phyloP scores from a whole-genome alignment of 2,329 filamentous ascomycete species.

The Aspergillus felis region DNA sequence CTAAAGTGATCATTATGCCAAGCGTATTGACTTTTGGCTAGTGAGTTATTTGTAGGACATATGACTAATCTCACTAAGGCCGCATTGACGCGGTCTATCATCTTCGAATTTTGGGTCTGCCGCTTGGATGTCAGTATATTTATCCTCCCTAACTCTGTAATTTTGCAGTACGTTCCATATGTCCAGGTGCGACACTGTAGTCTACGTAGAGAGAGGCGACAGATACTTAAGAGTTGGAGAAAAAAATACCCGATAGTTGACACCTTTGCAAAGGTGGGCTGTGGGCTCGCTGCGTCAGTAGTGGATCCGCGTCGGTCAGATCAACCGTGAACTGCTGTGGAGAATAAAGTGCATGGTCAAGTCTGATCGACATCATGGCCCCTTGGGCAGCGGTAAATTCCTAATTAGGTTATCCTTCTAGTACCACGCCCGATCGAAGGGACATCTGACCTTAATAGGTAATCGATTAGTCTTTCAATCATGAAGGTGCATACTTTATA shows the following conservation, averaged over 20 bases:
- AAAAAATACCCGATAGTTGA: no score
- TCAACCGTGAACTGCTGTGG: slow-evolving; percentile 16
- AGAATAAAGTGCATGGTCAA: slow-evolving; percentile 7
- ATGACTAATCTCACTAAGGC: neutral
- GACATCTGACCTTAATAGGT: no score
- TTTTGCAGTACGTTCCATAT: no score
- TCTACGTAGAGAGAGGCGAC: no score
- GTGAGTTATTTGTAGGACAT: neutral
- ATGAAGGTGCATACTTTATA: no score
- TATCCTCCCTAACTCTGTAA: neutral
- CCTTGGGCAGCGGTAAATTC: no score
- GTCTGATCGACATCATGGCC: neutral
- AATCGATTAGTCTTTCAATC: no score
- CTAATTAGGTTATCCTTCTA: no score
- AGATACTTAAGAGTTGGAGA: no score
- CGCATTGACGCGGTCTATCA: neutral
- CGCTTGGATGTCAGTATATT: neutral
- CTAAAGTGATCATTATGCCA: neutral
- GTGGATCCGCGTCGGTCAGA: slow-evolving; percentile 9
- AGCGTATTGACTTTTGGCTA: neutral
- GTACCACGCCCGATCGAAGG: no score
- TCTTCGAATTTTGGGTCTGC: no score
- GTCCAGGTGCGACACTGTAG: no score
- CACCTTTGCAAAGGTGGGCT: neutral
- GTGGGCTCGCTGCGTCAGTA: neutral